Percentiles rank a stretch among this genome's conserved stretches.
Conservation (phyloP, 164 flowering plant genomes). For the grape (Vitis vinifera) region DNA sequence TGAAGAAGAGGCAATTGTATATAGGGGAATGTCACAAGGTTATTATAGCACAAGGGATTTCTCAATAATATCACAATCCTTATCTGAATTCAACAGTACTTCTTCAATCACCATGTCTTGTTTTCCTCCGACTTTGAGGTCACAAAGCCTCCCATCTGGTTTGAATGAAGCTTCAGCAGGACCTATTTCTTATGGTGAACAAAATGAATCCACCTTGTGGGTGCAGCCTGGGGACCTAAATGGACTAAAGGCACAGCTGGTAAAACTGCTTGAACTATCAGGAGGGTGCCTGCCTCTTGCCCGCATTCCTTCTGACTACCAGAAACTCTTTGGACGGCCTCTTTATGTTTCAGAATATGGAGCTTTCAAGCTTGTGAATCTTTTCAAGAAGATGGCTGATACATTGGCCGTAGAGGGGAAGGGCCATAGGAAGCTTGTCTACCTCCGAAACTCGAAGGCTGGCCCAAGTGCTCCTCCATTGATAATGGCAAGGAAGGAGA, state of each 20-base stretch:
- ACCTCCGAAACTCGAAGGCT: slow-evolving; percentile 50
- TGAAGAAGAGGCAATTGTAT: slow-evolving; percentile 84
- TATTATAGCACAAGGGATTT: slow-evolving; percentile 47
- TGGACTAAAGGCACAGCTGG: slow-evolving; percentile 74
- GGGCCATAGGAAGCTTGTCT: slow-evolving; percentile 67
- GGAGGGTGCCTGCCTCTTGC: slow-evolving; percentile 73
- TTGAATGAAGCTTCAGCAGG: slow-evolving; percentile 45
- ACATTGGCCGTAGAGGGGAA: slow-evolving; percentile 59
- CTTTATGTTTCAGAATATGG: slow-evolving; percentile 82
- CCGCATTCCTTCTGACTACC: slow-evolving; percentile 79
- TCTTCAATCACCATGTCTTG: slow-evolving; percentile 31
- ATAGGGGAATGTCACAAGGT: slow-evolving; percentile 55
- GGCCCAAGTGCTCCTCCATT: slow-evolving; percentile 40
- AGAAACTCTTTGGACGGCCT: slow-evolving; percentile 71
- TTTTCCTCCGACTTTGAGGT: slow-evolving; percentile 42
- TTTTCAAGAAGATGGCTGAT: slow-evolving; percentile 79
- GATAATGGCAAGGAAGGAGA: slow-evolving; percentile 41
- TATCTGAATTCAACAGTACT: slow-evolving; percentile 48
- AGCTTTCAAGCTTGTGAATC: slow-evolving; percentile 71
- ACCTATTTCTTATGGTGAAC: slow-evolving; percentile 21
- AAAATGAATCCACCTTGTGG: slow-evolving; percentile 46
- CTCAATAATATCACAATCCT: slow-evolving; percentile 46
- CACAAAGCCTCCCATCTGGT: slow-evolving; percentile 58
- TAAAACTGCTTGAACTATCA: slow-evolving; percentile 71
- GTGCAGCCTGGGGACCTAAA: slow-evolving; percentile 89